Percentiles rank a stretch among this genome's conserved stretches.
Conservation (phyloP, 768 basidiomycete genomes). For the Amanita molliuscula region DNA sequence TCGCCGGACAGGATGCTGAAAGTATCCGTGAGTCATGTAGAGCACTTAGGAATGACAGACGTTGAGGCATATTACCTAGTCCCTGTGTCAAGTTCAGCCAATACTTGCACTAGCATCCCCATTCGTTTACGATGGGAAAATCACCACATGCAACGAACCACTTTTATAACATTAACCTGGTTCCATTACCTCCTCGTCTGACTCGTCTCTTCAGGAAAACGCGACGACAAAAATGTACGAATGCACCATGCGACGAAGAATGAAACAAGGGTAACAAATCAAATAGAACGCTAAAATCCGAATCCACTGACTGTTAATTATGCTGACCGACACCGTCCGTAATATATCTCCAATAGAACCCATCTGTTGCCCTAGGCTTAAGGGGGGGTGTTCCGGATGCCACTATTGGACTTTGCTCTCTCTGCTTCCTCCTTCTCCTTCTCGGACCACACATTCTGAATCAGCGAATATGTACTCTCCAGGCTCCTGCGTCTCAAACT, state of each 20-base stretch:
- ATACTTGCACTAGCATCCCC: too few relatives aligned
- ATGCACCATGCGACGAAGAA: neutral
- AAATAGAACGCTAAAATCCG: neutral
- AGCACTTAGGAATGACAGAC: too few relatives aligned
- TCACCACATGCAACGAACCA: too few relatives aligned
- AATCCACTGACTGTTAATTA: neutral
- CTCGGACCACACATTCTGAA: conserved; percentile 72
- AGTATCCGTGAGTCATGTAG: too few relatives aligned
- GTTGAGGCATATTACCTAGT: too few relatives aligned
- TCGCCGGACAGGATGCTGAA: too few relatives aligned
- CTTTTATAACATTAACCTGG: too few relatives aligned
- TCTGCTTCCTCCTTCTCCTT: conserved; percentile 8
- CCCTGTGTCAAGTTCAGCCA: too few relatives aligned
- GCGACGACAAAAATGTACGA: too few relatives aligned
- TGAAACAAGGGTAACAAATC: neutral
- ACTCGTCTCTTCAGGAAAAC: neutral
- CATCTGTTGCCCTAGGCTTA: neutral
- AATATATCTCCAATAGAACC: neutral
- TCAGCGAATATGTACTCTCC: conserved; percentile 93
- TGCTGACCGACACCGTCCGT: neutral
- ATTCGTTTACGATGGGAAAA: too few relatives aligned
- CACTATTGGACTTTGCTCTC: neutral
- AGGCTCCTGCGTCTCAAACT: conserved; percentile 85
- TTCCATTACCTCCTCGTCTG: neutral
- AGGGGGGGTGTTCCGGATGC: neutral